These are phyloP conservation scores for Middelhovenomyces tepae DNA, from an alignment of 805 yeast species.

Conservation along the genomic window DNA sequence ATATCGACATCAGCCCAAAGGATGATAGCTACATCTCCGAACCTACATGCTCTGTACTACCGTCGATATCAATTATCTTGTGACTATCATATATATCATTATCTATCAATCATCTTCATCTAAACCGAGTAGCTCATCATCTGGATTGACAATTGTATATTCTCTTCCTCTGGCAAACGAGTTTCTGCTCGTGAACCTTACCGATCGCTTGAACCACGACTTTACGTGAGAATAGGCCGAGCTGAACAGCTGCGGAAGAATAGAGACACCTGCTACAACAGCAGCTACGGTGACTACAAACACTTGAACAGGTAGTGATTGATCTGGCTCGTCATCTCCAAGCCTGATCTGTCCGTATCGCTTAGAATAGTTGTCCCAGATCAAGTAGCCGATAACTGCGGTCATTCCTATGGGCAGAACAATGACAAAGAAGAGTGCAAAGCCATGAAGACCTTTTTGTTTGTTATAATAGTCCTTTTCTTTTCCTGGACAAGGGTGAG, in stretches of 20 bases:
- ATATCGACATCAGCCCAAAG: too few species aligned
- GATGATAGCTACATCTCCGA: too few species aligned
- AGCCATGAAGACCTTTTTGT: conserved; percentile 46
- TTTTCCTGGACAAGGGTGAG: conserved; percentile 84
- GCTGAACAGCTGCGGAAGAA: conserved; percentile 15
- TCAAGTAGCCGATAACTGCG: conserved; percentile 52
- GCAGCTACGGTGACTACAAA: conserved; percentile 26
- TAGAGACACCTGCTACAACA: conserved; percentile 17
- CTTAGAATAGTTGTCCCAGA: conserved; percentile 73
- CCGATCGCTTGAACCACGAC: neutral
- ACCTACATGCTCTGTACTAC: too few species aligned
- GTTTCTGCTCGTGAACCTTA: conserved; percentile 1
- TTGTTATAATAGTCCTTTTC: conserved; percentile 48
- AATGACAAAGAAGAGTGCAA: conserved; percentile 40
- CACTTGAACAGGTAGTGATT: conserved; percentile 15
- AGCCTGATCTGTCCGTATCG: conserved; percentile 80
- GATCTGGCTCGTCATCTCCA: conserved; percentile 46
- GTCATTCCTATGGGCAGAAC: conserved; percentile 47
- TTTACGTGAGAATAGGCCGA: neutral
- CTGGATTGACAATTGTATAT: too few species aligned
- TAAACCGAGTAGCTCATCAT: too few species aligned
- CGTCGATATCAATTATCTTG: too few species aligned
- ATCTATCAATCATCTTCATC: too few species aligned
- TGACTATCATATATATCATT: too few species aligned
- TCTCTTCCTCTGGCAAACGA: neutral